These are phyloP conservation scores for Ambispora gerdemannii DNA, from an alignment of 192 early-diverging fungal genomes.

Conservation along the genomic window DNA sequence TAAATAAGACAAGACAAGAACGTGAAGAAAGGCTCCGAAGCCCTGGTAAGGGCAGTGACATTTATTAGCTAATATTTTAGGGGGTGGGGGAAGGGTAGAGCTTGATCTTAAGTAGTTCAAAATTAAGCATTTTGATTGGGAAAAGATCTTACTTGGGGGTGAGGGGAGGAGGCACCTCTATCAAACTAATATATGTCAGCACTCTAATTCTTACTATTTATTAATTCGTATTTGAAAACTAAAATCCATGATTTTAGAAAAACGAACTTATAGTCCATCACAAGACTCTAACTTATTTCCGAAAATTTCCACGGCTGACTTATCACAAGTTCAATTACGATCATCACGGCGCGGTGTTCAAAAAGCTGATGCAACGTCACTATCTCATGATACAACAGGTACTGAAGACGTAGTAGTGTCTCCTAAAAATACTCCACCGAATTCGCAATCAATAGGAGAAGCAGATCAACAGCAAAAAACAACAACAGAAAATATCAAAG, in stretches of 20 bases:
- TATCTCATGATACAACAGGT: too few species aligned
- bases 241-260: too few species aligned
- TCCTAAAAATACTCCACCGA: neutral
- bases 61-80: too few species aligned
- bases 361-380: too few species aligned
- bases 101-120: neutral
- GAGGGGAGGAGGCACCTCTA: neutral
- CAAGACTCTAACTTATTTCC: neutral
- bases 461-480: too few species aligned
- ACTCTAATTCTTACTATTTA: neutral
- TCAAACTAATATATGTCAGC: neutral
- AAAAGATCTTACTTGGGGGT: too few species aligned
- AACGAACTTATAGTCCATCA: neutral
- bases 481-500: too few species aligned
- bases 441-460: neutral
- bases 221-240: too few species aligned
- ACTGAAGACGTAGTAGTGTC: neutral
- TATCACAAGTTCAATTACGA: neutral
- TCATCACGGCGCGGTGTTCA: neutral
- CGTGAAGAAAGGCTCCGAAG: too few species aligned
- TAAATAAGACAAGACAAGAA: too few species aligned
- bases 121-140: neutral
- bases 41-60: too few species aligned
- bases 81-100: neutral
- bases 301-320: neutral